Evolutionary conservation across 371 early-diverging fungal species (phyloP), one percentile per base, ranked within the genome.

Genomic region (Mortierella sp.): DNA sequence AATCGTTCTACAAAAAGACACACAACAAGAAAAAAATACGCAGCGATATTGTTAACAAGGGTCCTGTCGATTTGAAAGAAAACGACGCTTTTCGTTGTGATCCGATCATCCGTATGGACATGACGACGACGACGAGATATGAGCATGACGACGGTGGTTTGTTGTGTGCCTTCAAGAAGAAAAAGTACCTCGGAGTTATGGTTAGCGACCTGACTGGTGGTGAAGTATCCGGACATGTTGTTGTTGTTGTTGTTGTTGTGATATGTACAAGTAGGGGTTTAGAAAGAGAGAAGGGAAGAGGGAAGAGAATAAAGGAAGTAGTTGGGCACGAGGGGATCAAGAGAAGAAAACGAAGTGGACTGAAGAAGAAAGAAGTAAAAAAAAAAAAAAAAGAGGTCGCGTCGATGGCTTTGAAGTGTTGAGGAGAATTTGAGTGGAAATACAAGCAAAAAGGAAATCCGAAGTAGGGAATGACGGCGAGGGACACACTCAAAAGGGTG

Each of bases 1-100:
- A 90, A 82, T 97, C 97, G 40, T 91, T 88, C 73, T 89, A 43
- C 11, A 3, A 2, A 19, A 37, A 7, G 22, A n/a, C n/a, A n/a
- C n/a, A n/a, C n/a, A n/a, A n/a, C n/a, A n/a, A 37, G 40, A 37
- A 37, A 37, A 48, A 52, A 13, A 37, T 22, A 39, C 0, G 34
- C 41, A 22, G n/a, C 1, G 16, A 50, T 39, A 29, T 43, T 3
- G 64, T 61, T 34, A 71, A 26, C n/a, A 58, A n/a, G 44, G 24
- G 65, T n/a, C n/a, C n/a, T n/a, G n/a, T n/a, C n/a, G n/a, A n/a
- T n/a, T n/a, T n/a, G n/a, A n/a, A n/a, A n/a, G n/a, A n/a, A n/a
- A 39, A 53, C 19, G 47, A 22, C 24, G 43, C 63, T 26, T n/a
- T 5, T 24, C 40, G 26, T 40, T 24, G 5, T 10, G 26, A 24